Evolutionary conservation across 768 basidiomycete genomes (phyloP).

Genomic region (Trametes sanguinea): DNA sequence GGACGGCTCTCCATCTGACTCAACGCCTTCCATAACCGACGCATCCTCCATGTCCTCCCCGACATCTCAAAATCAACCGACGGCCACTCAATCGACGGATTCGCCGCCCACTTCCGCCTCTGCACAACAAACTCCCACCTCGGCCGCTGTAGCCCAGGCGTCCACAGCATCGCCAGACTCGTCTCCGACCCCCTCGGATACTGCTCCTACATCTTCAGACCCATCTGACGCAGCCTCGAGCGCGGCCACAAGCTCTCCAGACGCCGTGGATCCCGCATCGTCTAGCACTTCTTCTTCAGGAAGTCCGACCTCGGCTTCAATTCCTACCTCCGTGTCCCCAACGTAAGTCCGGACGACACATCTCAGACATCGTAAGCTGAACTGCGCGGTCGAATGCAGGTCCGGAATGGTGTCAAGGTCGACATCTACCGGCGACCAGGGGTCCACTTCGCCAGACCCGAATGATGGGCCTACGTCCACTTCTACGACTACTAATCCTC

Average conservation of each 20-base stretch:
- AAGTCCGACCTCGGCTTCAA: constrained; percentile 27
- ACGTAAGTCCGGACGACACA: constrained; percentile 1
- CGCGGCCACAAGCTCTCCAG: constrained; percentile 2
- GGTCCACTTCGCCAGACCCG: constrained; percentile 9
- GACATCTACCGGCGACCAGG: background rate
- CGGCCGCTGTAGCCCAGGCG: background rate
- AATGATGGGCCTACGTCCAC: background rate
- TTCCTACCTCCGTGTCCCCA: background rate
- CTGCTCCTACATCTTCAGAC: constrained; percentile 19
- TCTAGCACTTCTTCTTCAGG: background rate
- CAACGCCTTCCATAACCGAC: constrained; percentile 5
- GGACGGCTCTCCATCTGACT: constrained; percentile 10
- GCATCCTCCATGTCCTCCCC: constrained; percentile 12
- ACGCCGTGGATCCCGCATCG: constrained; percentile 2
- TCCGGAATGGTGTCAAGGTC: constrained; percentile 4
- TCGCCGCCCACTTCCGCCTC: background rate
- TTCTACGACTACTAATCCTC: background rate
- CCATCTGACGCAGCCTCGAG: constrained; percentile 17
- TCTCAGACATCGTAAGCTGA: background rate
- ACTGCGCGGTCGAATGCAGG: background rate
- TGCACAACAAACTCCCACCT: background rate
- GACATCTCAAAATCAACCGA: background rate
- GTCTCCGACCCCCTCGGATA: constrained; percentile 14
- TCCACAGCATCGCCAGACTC: constrained; percentile 16
- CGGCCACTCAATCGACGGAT: background rate